Evolutionary conservation across 2,329 filamentous ascomycete genomes (phyloP).

Genomic region (Hirsutella rhossiliensis): DNA sequence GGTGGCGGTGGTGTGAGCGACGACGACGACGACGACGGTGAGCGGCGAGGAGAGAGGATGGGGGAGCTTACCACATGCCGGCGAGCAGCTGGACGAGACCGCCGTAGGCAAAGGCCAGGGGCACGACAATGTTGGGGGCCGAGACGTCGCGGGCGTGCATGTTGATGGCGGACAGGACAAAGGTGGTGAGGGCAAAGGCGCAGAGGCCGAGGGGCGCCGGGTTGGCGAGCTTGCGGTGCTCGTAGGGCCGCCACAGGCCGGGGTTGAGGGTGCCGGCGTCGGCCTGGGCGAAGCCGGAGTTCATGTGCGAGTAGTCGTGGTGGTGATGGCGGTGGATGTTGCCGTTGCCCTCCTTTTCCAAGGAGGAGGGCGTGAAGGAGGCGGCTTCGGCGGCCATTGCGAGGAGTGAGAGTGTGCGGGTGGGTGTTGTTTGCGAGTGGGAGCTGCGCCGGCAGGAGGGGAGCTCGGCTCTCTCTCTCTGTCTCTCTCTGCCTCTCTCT

Average conservation of each 20-base stretch:
- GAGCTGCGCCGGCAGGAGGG: no score
- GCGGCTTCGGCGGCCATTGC: constrained; percentile 5
- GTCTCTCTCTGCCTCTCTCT: no score
- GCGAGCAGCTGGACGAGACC: constrained; percentile 68
- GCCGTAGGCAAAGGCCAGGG: constrained; percentile 61
- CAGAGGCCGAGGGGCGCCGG: constrained; percentile 65
- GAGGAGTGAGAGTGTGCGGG: not conserved
- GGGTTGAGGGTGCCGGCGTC: constrained; percentile 67
- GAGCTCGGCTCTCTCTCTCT: no score
- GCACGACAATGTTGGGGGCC: constrained; percentile 54
- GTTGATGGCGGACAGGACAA: constrained; percentile 67
- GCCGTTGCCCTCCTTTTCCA: constrained; percentile 8
- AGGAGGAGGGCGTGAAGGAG: not conserved
- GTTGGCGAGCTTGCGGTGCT: constrained; percentile 65
- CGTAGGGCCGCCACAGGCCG: constrained; percentile 49
- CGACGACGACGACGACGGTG: not conserved
- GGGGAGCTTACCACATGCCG: constrained; percentile 74
- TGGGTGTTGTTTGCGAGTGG: not conserved
- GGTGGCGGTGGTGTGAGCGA: not conserved
- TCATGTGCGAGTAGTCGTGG: constrained; percentile 13
- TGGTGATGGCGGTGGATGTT: constrained; percentile 11
- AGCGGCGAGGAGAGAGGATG: no score
- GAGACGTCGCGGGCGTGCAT: constrained; percentile 48
- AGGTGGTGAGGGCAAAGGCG: constrained; percentile 74
- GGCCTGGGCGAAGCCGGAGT: constrained; percentile 24